Evolutionary conservation across 331 rosid species (phyloP).

Genomic region (Spiraea crenata): DNA sequence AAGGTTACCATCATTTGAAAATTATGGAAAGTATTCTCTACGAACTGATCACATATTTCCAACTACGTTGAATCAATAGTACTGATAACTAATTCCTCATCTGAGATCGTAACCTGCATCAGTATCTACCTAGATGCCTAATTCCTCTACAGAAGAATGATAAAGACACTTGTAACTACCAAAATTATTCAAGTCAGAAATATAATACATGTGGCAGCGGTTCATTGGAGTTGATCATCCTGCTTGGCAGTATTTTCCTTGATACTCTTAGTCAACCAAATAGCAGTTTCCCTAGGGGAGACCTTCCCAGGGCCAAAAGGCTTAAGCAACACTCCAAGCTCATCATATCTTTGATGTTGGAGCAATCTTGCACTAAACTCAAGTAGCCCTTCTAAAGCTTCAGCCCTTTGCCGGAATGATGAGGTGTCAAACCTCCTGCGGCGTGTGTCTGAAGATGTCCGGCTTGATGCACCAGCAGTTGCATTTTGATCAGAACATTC

Average conservation of each 20-base stretch:
- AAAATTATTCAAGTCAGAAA: conserved; percentile 21
- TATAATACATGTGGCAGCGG: conserved; percentile 32
- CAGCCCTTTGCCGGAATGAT: conserved; percentile 85
- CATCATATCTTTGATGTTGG: conserved; percentile 78
- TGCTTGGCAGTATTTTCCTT: conserved; percentile 63
- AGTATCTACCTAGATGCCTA: conserved; percentile 39
- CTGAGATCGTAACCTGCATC: conserved; percentile 27
- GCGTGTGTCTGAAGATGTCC: conserved; percentile 62
- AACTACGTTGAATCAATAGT: conserved; percentile 25
- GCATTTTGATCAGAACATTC: conserved; percentile 81
- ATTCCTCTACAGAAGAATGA: conserved; percentile 27
- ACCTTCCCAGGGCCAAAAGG: conserved; percentile 97
- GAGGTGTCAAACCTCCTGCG: conserved; percentile 71
- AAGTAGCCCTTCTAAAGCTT: conserved; percentile 95
- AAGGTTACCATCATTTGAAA: background rate
- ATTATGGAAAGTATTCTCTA: background rate
- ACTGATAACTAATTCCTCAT: conserved; percentile 6
- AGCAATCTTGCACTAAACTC: conserved; percentile 97
- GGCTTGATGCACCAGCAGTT: conserved; percentile 92
- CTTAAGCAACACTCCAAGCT: conserved; percentile 89
- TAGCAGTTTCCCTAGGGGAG: conserved; percentile 98
- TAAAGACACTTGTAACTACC: conserved; percentile 26
- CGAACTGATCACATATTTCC: conserved; percentile 6
- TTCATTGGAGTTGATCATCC: conserved; percentile 39
- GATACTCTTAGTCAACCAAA: conserved; percentile 96